phyloP scores from a whole-genome alignment of 1,284 basidiomycete species.

The Apiotrichum porosum region DNA sequence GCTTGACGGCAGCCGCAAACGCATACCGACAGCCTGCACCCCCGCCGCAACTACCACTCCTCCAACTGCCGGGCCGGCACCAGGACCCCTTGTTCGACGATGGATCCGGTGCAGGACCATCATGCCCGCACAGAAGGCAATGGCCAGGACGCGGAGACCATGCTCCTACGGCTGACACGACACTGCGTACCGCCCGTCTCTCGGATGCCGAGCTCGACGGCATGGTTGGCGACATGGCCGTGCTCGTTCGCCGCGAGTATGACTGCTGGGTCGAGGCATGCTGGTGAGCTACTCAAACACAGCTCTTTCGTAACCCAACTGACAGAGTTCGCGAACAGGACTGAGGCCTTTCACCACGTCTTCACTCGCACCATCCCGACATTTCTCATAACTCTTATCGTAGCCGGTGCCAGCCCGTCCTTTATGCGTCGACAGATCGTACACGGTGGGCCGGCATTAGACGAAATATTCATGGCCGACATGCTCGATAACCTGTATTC shows the following conservation, averaged over 20 bases:
- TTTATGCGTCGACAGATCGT: constrained; percentile 46
- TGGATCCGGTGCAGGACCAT: constrained; percentile 3
- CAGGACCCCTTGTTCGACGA: constrained; percentile 23
- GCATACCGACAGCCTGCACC: constrained; percentile 42
- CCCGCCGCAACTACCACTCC: constrained; percentile 38
- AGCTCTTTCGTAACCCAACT: background rate
- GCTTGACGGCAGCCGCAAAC: constrained; percentile 31
- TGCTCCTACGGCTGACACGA: constrained; percentile 1
- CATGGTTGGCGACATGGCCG: constrained; percentile 42
- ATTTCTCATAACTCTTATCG: constrained; percentile 46
- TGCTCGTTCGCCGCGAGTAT: constrained; percentile 43
- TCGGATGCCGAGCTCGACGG: constrained; percentile 40
- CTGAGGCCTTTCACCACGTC: constrained; percentile 48
- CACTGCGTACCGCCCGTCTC: constrained; percentile 24
- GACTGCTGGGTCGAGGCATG: constrained; percentile 49
- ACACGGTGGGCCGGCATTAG: constrained; percentile 44
- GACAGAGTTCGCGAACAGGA: constrained; percentile 25
- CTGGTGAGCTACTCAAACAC: constrained; percentile 36
- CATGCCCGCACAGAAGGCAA: constrained; percentile 22
- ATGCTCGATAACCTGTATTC: constrained; percentile 43
- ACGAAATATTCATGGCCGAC: constrained; percentile 41
- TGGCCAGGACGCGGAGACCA: constrained; percentile 39
- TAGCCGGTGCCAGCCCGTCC: constrained; percentile 38
- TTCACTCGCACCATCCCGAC: constrained; percentile 45
- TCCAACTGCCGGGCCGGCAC: constrained; percentile 36